A percentile compares a stretch with the other conserved stretches of the same genome.
phyloP scores from a whole-genome alignment of 2,329 filamentous ascomycete genomes.

The Orbilia quercus region DNA sequence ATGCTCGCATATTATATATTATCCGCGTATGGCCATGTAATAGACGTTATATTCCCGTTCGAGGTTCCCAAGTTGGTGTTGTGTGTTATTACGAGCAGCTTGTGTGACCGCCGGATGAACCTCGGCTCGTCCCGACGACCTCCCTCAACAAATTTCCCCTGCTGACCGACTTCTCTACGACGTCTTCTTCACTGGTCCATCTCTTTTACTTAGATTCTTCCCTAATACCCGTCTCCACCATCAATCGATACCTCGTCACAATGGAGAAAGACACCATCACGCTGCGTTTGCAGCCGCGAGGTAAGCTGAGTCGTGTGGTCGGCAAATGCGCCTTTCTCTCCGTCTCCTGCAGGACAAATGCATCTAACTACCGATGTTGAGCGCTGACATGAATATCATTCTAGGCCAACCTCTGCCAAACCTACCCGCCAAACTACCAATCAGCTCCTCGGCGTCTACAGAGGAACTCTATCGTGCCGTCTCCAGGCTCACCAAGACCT shows the following conservation, averaged over 20 bases:
- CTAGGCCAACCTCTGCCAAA: constrained; percentile 48
- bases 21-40: too few relatives aligned
- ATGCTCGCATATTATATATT: too few relatives aligned
- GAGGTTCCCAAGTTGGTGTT: too few relatives aligned
- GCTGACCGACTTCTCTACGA: not conserved
- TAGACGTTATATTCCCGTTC: too few relatives aligned
- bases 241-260: constrained; percentile 9
- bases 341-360: too few relatives aligned
- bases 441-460: constrained; percentile 27
- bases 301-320: constrained; percentile 19
- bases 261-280: constrained; percentile 43
- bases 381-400: not conserved
- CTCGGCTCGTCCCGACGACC: constrained; percentile 8
- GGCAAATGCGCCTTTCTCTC: too few relatives aligned
- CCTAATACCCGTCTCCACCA: not conserved
- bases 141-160: constrained; percentile 20
- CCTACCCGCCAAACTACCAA: constrained; percentile 43
- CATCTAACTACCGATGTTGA: not conserved
- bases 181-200: too few relatives aligned
- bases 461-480: constrained; percentile 70
- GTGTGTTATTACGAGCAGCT: not conserved
- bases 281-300: constrained; percentile 47
- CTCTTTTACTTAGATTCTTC: too few relatives aligned
- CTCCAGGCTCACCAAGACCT: constrained; percentile 68
- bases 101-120: constrained; percentile 8